A percentile compares a stretch with the other conserved stretches of the same genome.
Conservation (phyloP, 768 basidiomycete genomes). For the Collybiopsis luxurians region DNA sequence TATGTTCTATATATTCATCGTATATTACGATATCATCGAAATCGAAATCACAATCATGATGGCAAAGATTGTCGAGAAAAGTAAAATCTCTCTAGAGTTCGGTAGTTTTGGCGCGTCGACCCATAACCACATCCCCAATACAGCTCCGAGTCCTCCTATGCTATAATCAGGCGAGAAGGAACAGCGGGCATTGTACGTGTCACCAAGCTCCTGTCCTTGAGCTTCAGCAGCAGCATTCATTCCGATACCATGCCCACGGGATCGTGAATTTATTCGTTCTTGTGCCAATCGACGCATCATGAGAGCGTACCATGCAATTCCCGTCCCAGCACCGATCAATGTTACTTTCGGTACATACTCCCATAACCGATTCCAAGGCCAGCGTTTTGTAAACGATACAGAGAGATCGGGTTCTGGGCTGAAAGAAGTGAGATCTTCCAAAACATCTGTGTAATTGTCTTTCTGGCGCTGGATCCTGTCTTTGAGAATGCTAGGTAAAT, state of each 20-base stretch:
- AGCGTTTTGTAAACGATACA: slow-evolving; percentile 18
- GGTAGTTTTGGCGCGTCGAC: slow-evolving; percentile 13
- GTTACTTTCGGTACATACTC: slow-evolving; percentile 42
- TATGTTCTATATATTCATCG: no score
- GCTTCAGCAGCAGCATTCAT: no score
- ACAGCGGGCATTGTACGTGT: not conserved
- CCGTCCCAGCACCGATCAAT: slow-evolving; percentile 63
- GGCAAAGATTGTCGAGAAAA: no score
- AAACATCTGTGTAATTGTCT: slow-evolving; percentile 8
- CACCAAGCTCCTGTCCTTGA: not conserved
- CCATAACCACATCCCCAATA: slow-evolving; percentile 52
- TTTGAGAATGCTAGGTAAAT: slow-evolving; percentile 45
- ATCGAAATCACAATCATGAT: no score
- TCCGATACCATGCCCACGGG: no score
- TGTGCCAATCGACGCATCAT: slow-evolving; percentile 51
- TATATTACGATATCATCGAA: no score
- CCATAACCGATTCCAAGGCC: slow-evolving; percentile 25
- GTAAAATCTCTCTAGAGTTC: not conserved
- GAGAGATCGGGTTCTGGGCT: slow-evolving; percentile 2
- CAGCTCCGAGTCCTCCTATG: slow-evolving; percentile 32
- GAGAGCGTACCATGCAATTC: slow-evolving; percentile 66
- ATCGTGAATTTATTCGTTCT: not conserved
- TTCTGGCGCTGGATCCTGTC: slow-evolving; percentile 18
- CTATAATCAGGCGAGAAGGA: slow-evolving; percentile 20
- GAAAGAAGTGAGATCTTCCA: not conserved